phyloP scores from a whole-genome alignment of 2,329 filamentous ascomycete genomes.

The Metarhizium album region DNA sequence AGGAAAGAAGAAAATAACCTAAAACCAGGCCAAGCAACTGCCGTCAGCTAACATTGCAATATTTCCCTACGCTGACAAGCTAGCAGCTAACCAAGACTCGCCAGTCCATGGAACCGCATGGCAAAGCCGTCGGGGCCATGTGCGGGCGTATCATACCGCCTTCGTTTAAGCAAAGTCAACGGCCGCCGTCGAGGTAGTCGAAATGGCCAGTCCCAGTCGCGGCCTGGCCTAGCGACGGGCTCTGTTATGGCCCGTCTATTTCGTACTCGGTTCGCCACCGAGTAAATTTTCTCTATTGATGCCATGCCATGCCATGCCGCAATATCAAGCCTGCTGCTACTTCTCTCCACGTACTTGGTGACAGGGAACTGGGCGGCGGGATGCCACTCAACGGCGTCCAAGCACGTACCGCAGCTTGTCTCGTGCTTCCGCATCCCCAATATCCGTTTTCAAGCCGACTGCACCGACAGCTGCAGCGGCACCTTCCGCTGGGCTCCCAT shows the following conservation, averaged over 20 bases:
- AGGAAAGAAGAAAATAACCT: neutral
- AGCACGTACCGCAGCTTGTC: conserved; percentile 3
- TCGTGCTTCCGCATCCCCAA: neutral
- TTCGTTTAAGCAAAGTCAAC: neutral
- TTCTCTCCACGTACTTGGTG: neutral
- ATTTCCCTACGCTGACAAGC: no score
- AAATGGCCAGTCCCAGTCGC: no score
- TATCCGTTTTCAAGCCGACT: neutral
- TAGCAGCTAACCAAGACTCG: no score
- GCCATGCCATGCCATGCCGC: neutral
- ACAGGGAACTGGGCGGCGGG: neutral
- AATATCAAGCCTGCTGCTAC: neutral
- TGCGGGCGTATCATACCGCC: no score
- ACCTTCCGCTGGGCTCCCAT: neutral
- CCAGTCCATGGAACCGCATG: neutral
- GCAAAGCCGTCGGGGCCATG: neutral
- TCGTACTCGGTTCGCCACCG: no score
- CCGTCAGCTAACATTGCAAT: neutral
- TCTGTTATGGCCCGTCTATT: no score
- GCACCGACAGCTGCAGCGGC: neutral
- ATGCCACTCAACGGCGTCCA: neutral
- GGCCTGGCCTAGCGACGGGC: no score
- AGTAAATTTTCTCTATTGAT: no score
- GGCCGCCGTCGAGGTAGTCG: no score
- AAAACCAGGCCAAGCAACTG: neutral